A percentile compares a stretch with the other conserved stretches of the same genome.
These are phyloP conservation scores for Linderniella brevidens DNA, from an alignment of 257 asterid species.

Conservation along the genomic window DNA sequence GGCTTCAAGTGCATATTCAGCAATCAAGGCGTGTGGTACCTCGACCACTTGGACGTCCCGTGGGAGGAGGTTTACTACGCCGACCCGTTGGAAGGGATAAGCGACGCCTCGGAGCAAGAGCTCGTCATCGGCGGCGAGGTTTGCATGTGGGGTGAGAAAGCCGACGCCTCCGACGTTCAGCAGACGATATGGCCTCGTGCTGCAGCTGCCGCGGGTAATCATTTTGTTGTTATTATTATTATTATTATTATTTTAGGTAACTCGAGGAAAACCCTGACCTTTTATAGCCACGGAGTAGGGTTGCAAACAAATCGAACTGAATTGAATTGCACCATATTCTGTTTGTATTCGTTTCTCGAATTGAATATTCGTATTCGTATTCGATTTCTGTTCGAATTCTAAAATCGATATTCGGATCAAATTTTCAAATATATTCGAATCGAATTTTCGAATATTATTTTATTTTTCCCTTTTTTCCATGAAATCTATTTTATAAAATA, in stretches of 20 bases:
- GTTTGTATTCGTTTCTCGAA: too few relatives aligned
- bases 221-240: background rate
- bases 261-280: too few relatives aligned
- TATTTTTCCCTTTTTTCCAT: too few relatives aligned
- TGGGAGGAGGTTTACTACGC: constrained; percentile 72
- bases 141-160: constrained; percentile 71
- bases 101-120: constrained; percentile 45
- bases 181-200: constrained; percentile 95
- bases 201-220: constrained; percentile 92
- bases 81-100: constrained; percentile 70
- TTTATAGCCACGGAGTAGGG: too few relatives aligned
- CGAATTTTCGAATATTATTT: too few relatives aligned
- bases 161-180: constrained; percentile 70
- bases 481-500: too few relatives aligned
- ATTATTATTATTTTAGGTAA: background rate
- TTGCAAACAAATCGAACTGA: too few relatives aligned
- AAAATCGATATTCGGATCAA: too few relatives aligned
- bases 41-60: constrained; percentile 64
- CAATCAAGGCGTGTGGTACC: constrained; percentile 87
- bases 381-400: too few relatives aligned
- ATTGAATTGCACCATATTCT: too few relatives aligned
- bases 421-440: too few relatives aligned
- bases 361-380: too few relatives aligned
- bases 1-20: constrained; percentile 87
- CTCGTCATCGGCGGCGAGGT: constrained; percentile 85